Evolutionary conservation across 306 rosid species (phyloP).

Genomic region (Lathyrus tuberosus): DNA sequence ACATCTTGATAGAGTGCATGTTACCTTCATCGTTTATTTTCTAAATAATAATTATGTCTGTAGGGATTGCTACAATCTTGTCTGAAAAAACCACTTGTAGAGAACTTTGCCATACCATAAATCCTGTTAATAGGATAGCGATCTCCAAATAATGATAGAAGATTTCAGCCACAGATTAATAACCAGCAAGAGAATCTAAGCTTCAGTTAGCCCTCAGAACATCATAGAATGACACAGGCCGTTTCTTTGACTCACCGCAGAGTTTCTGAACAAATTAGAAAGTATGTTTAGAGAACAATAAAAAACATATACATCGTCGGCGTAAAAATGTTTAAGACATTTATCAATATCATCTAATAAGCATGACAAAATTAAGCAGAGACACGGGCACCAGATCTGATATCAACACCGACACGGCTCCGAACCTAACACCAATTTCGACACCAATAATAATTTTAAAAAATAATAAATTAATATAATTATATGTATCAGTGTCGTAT

Average conservation of each 20-base stretch:
- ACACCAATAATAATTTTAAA: no score
- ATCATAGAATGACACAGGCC: conserved; percentile 65
- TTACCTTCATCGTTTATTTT: conserved; percentile 7
- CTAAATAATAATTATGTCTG: conserved; percentile 1
- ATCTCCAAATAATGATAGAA: conserved; percentile 22
- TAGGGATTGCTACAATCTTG: conserved; percentile 17
- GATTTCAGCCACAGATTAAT: conserved; percentile 23
- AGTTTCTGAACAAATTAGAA: conserved; percentile 60
- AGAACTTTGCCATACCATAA: background rate
- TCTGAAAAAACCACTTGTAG: conserved; percentile 27
- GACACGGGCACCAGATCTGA: no score
- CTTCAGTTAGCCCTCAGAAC: conserved; percentile 54
- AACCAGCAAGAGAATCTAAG: conserved; percentile 7
- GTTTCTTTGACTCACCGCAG: conserved; percentile 55
- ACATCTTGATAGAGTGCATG: background rate
- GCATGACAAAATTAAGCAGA: background rate
- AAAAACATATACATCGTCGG: background rate
- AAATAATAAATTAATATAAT: no score
- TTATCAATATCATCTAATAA: background rate
- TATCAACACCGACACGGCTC: no score
- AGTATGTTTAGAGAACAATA: background rate
- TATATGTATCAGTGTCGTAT: no score
- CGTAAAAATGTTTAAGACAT: background rate
- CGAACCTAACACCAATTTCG: no score
- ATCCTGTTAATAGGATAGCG: conserved; percentile 1